phyloP scores from a whole-genome alignment of 768 basidiomycete species.

The Holtermanniella nyarrowii region DNA sequence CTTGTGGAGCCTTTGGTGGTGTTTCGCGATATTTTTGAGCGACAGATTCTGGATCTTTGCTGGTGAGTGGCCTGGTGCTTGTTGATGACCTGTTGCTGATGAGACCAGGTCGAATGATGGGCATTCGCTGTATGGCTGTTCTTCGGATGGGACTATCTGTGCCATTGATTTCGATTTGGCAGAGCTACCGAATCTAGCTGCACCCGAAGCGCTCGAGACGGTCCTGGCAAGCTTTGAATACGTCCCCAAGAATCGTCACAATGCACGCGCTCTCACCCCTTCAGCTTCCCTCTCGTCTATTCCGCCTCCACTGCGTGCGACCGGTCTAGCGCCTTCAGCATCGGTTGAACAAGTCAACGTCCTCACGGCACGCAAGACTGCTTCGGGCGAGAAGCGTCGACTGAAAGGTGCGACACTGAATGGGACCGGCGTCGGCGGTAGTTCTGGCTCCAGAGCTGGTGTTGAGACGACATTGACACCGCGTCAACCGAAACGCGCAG shows the following conservation, averaged over 20 bases:
- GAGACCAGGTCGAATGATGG: constrained; percentile 77
- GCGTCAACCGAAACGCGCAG: neutral
- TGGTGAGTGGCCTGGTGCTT: constrained; percentile 53
- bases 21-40: constrained; percentile 83
- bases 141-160: constrained; percentile 88
- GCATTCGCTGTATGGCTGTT: constrained; percentile 80
- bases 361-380: constrained; percentile 21
- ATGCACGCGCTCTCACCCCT: neutral
- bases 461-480: neutral
- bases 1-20: constrained; percentile 82
- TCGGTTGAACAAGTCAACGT: constrained; percentile 26
- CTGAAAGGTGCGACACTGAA: neutral
- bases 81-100: constrained; percentile 1
- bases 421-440: too few relatives aligned
- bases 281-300: neutral
- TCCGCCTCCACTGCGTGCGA: neutral
- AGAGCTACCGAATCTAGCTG: constrained; percentile 36
- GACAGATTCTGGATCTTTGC: constrained; percentile 88
- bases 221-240: constrained; percentile 27
- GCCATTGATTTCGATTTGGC: constrained; percentile 64
- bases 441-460: too few relatives aligned
- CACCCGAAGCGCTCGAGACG: constrained; percentile 44
- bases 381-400: constrained; percentile 11
- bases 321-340: constrained; percentile 8
- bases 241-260: constrained; percentile 8